Evolutionary conservation across 257 asterid species (phyloP), one percentile per base, ranked within the genome.

Genomic region (Solanum appendiculatum): DNA sequence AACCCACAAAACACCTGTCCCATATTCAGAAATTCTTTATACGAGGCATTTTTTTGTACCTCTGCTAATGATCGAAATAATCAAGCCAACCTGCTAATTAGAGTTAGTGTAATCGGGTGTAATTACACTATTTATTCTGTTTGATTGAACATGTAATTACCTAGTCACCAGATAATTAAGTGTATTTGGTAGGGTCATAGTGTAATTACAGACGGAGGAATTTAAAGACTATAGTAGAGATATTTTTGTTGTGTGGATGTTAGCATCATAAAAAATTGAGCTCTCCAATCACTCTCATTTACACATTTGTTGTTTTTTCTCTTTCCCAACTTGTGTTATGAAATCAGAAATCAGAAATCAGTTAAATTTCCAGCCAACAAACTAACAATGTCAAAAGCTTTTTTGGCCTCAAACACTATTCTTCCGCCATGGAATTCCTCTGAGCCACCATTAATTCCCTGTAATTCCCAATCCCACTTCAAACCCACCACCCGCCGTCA

Each of bases 401-500:
- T 88, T 74, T 86, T 88, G 66, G 84, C 89, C 90, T 83, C 88
- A 86, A 87, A 40, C 83, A 56, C 29, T 16, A 36, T 15, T 42
- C 42, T 89, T 25, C 86, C 88, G 7, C 86, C 86, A 51, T 54
- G 84, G 33, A 85, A 37, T 4, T 78, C 87, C 27, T 64, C 66
- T 16, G 84, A 68, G 29, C 91, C 86, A 23, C 58, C 73, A 16
- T 70, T 88, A 3, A 11, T 7, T 13, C 70, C 82, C 9, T 42
- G 29, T 46, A 9, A 66, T 66, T 66, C 87, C 12, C 87, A 75
- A 44, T 60, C 36, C 69, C 82, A 74, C 7, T 72, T 86, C 51
- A 23, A 58, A 33, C 56, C 91, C 88, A 83, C 86, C 89, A 90
- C 80, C 70, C 98, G 98, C 91, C 98, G 98, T 14, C 86, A 88